Conservation (phyloP, 257 asterid species). For the Primulina tabacum region DNA sequence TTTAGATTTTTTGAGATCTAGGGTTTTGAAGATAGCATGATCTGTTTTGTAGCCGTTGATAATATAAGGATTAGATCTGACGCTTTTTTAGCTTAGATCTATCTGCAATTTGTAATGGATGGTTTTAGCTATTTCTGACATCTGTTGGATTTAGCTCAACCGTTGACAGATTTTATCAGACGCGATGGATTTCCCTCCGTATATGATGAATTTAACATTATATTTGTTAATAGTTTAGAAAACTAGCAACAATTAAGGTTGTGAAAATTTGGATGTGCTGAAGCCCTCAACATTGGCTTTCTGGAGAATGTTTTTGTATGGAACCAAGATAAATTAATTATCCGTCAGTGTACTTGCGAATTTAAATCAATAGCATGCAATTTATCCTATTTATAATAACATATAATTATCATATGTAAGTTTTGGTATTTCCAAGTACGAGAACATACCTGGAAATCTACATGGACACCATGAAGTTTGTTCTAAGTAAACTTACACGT, state of each 20-base stretch:
- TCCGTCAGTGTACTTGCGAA: not conserved
- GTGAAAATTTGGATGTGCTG: not conserved
- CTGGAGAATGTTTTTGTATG: not conserved
- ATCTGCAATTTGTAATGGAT: not conserved
- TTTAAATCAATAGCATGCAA: not conserved
- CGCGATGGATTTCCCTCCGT: not conserved
- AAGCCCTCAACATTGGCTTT: not conserved
- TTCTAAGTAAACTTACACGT: too few relatives aligned
- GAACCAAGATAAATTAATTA: not conserved
- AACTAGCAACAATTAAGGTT: not conserved
- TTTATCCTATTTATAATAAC: not conserved
- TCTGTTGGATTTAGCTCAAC: not conserved
- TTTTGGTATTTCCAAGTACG: not conserved
- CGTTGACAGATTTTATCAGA: not conserved
- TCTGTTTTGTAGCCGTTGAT: not conserved
- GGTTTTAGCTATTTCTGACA: not conserved
- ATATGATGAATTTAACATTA: not conserved
- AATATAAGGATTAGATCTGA: slow-evolving; percentile 23
- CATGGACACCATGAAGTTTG: not conserved
- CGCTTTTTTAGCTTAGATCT: slow-evolving; percentile 9
- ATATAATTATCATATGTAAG: too few relatives aligned
- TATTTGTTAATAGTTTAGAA: not conserved
- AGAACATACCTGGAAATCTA: not conserved
- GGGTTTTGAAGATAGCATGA: not conserved
- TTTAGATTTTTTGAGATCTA: not conserved